Evolutionary conservation across 139 green algal genomes (phyloP).

Genomic region (Auxenochlorella pyrenoidosa): DNA sequence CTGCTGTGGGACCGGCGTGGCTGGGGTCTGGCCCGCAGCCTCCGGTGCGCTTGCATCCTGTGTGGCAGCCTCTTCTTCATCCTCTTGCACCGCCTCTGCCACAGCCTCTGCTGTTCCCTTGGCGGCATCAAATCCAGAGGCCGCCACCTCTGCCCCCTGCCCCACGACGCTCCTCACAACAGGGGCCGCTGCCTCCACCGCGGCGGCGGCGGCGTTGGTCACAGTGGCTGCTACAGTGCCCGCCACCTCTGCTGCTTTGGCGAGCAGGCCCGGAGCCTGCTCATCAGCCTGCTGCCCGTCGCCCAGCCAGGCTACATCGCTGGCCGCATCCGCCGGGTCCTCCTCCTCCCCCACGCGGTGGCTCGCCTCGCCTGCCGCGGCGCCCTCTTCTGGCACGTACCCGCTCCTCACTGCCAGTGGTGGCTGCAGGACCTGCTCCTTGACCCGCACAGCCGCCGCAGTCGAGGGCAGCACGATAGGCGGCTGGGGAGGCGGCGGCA

Average conservation of each 20-base stretch:
- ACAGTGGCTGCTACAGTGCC: neutral
- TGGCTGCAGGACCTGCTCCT: constrained; percentile 1
- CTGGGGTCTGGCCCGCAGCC: neutral
- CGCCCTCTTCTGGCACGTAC: neutral
- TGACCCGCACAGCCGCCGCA: neutral
- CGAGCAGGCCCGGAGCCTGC: constrained; percentile 12
- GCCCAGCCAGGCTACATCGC: neutral
- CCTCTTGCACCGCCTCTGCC: neutral
- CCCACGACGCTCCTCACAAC: neutral
- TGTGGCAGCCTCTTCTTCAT: neutral
- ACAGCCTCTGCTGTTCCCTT: neutral
- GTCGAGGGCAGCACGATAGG: constrained; percentile 10
- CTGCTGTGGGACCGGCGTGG: neutral
- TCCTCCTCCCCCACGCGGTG: neutral
- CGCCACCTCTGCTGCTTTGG: neutral
- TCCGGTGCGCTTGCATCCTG: too few species aligned
- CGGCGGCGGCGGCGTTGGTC: neutral
- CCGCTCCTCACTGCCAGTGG: neutral
- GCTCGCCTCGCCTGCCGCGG: too few species aligned
- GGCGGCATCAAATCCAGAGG: neutral
- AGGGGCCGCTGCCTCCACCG: neutral
- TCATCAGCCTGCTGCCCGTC: neutral
- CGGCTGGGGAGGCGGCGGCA: neutral
- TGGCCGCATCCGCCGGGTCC: neutral
- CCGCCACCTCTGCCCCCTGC: neutral